A percentile compares a stretch with the other conserved stretches of the same genome.
Conservation (phyloP, 148 eudicot genomes). For the Agrostemma githago region DNA sequence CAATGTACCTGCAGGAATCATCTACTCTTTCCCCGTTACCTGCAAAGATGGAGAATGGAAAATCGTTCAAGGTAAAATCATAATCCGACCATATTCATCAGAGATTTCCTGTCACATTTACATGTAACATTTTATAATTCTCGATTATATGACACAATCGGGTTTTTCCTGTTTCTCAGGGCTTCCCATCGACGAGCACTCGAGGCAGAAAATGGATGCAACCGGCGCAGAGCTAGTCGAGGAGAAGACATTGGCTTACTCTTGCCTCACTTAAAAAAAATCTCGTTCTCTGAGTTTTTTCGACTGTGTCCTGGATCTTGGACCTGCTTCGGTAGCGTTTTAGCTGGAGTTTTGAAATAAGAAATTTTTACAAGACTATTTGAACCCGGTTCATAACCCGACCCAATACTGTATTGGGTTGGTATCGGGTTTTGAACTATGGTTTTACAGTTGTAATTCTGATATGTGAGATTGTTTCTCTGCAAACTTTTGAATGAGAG, state of each 20-base stretch:
- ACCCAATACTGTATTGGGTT: background rate
- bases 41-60: constrained; percentile 80
- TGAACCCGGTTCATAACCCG: constrained; percentile 3
- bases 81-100: background rate
- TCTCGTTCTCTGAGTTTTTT: background rate
- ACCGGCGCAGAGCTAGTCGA: constrained; percentile 85
- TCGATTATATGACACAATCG: background rate
- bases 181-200: constrained; percentile 73
- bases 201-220: constrained; percentile 89
- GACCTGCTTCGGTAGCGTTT: constrained; percentile 20
- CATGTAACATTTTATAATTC: background rate
- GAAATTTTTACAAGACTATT: constrained; percentile 24
- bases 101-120: background rate
- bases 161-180: constrained; percentile 29
- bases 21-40: constrained; percentile 94
- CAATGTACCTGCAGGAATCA: constrained; percentile 84
- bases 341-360: constrained; percentile 57
- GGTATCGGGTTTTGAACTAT: constrained; percentile 7
- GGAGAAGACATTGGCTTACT: constrained; percentile 90
- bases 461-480: constrained; percentile 1
- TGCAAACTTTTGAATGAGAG: background rate
- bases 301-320: background rate
- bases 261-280: constrained; percentile 54
- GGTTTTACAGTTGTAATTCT: constrained; percentile 4
- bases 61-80: constrained; percentile 71